Conservation (phyloP, 257 asterid species). For the Petrea volubilis region DNA sequence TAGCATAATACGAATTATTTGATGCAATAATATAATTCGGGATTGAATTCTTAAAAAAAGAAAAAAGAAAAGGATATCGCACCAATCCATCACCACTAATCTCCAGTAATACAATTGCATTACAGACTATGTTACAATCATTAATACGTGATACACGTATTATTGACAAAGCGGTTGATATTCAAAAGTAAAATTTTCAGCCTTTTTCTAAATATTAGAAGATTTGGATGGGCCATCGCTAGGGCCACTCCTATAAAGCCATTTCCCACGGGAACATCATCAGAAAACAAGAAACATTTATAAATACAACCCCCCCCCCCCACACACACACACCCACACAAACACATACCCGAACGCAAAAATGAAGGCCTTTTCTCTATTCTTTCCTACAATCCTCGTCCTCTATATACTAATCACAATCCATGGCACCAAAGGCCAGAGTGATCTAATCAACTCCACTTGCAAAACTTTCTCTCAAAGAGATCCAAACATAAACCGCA, state of each 20-base stretch:
- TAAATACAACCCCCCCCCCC: background rate
- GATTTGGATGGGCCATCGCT: too few relatives aligned
- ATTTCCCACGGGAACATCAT: background rate
- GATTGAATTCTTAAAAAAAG: too few relatives aligned
- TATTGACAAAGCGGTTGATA: too few relatives aligned
- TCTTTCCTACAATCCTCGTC: conserved; percentile 19
- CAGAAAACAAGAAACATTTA: background rate
- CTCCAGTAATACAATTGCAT: too few relatives aligned
- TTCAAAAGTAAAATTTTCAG: too few relatives aligned
- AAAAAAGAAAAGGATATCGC: too few relatives aligned
- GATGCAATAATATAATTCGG: too few relatives aligned
- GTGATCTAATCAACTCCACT: conserved; percentile 42
- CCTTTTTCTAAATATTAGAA: too few relatives aligned
- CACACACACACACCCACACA: background rate
- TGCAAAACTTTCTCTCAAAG: conserved; percentile 44
- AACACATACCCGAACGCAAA: background rate
- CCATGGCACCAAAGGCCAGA: conserved; percentile 29
- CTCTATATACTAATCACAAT: conserved; percentile 21
- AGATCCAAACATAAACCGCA: conserved; percentile 57
- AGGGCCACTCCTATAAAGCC: conserved; percentile 22
- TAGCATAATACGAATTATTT: too few relatives aligned
- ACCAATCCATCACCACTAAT: too few relatives aligned
- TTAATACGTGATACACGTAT: too few relatives aligned
- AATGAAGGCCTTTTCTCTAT: conserved; percentile 25
- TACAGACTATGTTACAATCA: too few relatives aligned